Base-by-base conservation (phyloP, 805 yeast genomes). In the Myxozyma nipponensis region DNA sequence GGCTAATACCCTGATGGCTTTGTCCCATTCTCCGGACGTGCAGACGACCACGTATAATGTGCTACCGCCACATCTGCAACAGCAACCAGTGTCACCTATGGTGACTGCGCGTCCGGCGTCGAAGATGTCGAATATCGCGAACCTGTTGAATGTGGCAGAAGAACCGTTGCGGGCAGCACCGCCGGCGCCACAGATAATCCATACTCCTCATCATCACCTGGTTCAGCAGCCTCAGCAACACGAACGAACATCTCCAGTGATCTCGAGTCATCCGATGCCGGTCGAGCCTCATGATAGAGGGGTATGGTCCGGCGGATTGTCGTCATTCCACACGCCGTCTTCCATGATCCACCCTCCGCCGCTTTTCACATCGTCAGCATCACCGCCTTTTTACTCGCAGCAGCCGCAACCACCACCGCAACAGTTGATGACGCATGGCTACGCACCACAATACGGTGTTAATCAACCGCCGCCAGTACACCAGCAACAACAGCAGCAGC, bases 121-220 rank as follows among this genome's bases (percentile, higher is more conserved):
- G 15, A 46, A 39, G 40, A 46, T 32, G 42, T 47, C 56, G 21
- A 54, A 43, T 37, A 46, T 54, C 15, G 49, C 50, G 30, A 44
- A 45, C 28, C 34, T 54, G 43, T 30, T 54, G 44, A 53, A 53
- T 38, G 39, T 39, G 38, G 50, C 45, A 18, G 50, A 32, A 19
- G 22, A 44, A 21, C 46, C 26, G 15, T 22, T 21, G 6, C 25
- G 19, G 23, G 18, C 9, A 6, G 17, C 45, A 15, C 15, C n/a
- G 7, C 44, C 10, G 7, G 9, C 26, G 24, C 39, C 30, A 5
- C 46, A 42, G 22, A 39, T 19, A 10, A 28, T 4, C 19, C 28
- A 13, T 30, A 18, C 38, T 25, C 44, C 4, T 7, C 30, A 19
- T 38, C 48, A 2, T 23, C 48, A 7, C 3, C 23, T 7, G 6